Conservation (phyloP, 1,284 basidiomycete genomes). For the Exsudoporus floridanus region DNA sequence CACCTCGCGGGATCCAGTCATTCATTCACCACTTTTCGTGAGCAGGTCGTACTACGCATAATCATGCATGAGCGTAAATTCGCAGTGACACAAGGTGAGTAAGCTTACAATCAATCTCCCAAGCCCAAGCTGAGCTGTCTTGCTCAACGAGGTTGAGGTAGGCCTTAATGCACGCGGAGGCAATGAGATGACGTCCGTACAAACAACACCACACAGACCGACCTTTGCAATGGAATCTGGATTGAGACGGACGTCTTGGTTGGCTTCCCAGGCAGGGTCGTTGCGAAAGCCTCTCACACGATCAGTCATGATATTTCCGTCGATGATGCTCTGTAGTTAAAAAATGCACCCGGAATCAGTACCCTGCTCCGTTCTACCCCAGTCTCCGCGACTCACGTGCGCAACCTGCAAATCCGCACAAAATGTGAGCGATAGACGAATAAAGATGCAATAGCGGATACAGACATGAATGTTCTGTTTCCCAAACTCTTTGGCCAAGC, state of each 20-base stretch:
- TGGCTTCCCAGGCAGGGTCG: conserved; percentile 44
- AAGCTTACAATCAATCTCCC: conserved; percentile 64
- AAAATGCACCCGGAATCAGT: neutral
- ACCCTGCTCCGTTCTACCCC: neutral
- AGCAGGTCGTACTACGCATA: conserved; percentile 40
- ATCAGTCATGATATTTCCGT: conserved; percentile 60
- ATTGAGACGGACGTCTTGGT: conserved; percentile 49
- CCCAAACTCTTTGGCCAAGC: conserved; percentile 77
- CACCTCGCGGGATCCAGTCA: neutral
- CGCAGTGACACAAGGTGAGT: neutral
- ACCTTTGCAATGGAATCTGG: conserved; percentile 67
- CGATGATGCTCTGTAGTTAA: conserved; percentile 52
- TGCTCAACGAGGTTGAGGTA: conserved; percentile 61
- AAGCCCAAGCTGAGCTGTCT: conserved; percentile 63
- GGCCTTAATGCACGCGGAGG: conserved; percentile 32
- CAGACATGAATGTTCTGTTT: conserved; percentile 75
- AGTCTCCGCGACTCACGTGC: conserved; percentile 48
- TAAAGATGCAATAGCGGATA: neutral
- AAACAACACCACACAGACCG: neutral
- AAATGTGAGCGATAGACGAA: conserved; percentile 3
- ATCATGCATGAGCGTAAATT: conserved; percentile 4
- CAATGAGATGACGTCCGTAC: conserved; percentile 23
- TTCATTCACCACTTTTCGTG: conserved; percentile 42
- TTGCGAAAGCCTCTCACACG: conserved; percentile 30
- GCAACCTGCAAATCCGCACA: conserved; percentile 45